Percentiles rank a stretch among this genome's conserved stretches.
Evolutionary conservation across 768 basidiomycete genomes (phyloP).

Genomic region (Nidularia pulvinata): DNA sequence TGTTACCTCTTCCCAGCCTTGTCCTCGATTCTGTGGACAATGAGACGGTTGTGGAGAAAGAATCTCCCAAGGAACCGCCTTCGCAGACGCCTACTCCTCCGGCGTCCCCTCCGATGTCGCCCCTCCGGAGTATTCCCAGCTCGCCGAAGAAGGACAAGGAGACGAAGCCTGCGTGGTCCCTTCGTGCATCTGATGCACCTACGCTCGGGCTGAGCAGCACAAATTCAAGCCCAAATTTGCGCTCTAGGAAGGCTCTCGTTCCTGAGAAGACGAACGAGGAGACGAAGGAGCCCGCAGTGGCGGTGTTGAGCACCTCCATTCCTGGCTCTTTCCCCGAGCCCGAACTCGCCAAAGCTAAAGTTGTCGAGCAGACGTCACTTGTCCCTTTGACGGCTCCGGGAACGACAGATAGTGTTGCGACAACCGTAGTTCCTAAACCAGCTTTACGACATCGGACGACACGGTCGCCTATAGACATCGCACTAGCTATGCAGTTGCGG

Average conservation of each 20-base stretch:
- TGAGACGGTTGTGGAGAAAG: neutral
- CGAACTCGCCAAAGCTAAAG: neutral
- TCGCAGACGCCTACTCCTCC: slow-evolving; percentile 43
- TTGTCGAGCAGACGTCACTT: neutral
- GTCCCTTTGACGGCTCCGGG: neutral
- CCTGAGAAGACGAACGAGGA: neutral
- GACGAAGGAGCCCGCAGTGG: neutral
- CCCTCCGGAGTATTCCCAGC: neutral
- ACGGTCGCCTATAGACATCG: slow-evolving; percentile 59
- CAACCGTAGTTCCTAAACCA: neutral
- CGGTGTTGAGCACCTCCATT: neutral
- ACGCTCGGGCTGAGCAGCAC: slow-evolving; percentile 26
- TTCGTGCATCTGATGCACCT: slow-evolving; percentile 40
- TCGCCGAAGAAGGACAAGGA: neutral
- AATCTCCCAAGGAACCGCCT: slow-evolving; percentile 2
- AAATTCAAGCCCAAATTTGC: neutral
- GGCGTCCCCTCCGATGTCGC: slow-evolving; percentile 31
- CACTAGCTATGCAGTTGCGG: slow-evolving; percentile 77
- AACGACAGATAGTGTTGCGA: neutral
- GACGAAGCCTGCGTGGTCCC: slow-evolving; percentile 28
- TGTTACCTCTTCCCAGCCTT: slow-evolving; percentile 34
- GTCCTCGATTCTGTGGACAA: slow-evolving; percentile 1
- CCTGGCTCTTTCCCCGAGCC: neutral
- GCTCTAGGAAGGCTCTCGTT: neutral
- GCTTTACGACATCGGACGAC: slow-evolving; percentile 11